Evolutionary conservation across 2,329 filamentous ascomycete genomes (phyloP).

Genomic region (Talaromyces sp.): DNA sequence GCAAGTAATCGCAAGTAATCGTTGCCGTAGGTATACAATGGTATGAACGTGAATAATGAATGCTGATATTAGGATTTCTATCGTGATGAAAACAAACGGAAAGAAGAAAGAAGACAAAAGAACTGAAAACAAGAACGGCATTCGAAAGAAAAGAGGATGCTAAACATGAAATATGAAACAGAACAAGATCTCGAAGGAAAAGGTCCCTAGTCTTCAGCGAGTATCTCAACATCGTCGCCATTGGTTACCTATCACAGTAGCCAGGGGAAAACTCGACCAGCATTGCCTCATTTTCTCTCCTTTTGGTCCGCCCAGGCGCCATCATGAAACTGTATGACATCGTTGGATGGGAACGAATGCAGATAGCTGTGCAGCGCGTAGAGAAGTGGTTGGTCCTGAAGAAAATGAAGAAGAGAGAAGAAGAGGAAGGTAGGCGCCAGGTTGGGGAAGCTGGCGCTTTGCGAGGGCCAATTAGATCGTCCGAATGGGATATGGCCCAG

Average conservation of each 20-base stretch:
- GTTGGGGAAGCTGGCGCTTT: conserved; percentile 1
- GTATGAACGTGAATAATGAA: conserved; percentile 2
- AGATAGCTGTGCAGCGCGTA: neutral
- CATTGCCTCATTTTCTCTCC: neutral
- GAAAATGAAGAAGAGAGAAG: neutral
- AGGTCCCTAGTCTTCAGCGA: neutral
- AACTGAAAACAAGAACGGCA: neutral
- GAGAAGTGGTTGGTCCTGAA: conserved; percentile 12
- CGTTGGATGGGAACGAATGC: neutral
- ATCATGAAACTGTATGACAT: conserved; percentile 14
- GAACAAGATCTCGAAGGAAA: neutral
- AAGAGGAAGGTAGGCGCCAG: conserved; percentile 6
- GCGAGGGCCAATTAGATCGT: neutral
- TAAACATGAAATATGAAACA: conserved; percentile 11
- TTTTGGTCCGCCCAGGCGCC: conserved; percentile 1
- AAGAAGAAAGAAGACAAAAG: neutral
- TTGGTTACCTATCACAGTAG: conserved; percentile 1
- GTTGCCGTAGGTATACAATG: neutral
- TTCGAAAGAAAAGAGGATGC: neutral
- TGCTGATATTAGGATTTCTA: conserved; percentile 1
- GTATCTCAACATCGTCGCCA: neutral
- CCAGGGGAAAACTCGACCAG: conserved; percentile 7
- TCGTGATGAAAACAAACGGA: neutral
- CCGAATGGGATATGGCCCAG: neutral
- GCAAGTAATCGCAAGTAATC: neutral